Percentiles rank a stretch among this genome's conserved stretches.
Evolutionary conservation across 164 flowering plant genomes (phyloP).

Genomic region (Berberis vulgaris): DNA sequence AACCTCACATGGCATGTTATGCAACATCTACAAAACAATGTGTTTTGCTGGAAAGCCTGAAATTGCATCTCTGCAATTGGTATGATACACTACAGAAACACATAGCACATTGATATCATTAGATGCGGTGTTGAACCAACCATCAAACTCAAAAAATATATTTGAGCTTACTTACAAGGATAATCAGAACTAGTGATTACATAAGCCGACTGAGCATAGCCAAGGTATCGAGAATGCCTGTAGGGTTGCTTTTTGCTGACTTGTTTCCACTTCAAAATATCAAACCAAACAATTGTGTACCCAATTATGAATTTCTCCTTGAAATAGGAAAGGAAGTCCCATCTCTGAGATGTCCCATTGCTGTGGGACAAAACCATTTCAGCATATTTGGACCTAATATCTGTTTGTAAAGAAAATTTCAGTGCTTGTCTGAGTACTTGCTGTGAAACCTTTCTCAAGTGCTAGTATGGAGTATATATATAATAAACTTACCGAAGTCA

Average conservation of each 20-base stretch:
- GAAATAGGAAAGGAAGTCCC: slow-evolving; percentile 43
- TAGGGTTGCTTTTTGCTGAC: no score
- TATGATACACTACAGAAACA: background rate
- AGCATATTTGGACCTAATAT: slow-evolving; percentile 60
- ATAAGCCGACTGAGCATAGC: no score
- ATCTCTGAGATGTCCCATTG: slow-evolving; percentile 51
- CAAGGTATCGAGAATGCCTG: no score
- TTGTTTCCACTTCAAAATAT: no score
- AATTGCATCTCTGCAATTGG: background rate
- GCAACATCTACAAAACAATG: no score
- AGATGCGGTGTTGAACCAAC: background rate
- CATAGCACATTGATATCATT: background rate
- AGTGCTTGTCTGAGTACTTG: background rate
- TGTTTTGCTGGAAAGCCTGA: background rate
- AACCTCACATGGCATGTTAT: no score
- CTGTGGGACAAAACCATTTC: slow-evolving; percentile 69
- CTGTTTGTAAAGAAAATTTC: slow-evolving; percentile 21
- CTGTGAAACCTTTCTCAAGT: background rate
- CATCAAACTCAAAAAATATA: no score
- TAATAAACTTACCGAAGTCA: slow-evolving; percentile 28
- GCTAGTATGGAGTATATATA: background rate
- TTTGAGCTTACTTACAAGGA: no score
- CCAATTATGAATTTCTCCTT: background rate
- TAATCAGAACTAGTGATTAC: no score
- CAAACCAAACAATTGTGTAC: no score